Conservation (phyloP, 2,329 filamentous ascomycete species). For the Aspergillus sp. region DNA sequence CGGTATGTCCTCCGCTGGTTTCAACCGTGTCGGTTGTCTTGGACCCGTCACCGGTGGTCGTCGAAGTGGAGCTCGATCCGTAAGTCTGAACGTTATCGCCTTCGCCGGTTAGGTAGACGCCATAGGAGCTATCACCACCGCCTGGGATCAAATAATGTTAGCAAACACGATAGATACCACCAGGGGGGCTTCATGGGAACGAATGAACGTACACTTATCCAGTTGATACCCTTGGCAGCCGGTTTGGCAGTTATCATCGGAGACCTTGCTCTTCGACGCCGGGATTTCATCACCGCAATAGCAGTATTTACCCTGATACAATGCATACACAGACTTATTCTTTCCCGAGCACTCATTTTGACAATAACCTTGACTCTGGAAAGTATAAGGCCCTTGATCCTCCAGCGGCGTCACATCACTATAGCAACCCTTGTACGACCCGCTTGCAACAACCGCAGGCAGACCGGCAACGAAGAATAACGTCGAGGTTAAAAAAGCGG, state of each 20-base stretch:
- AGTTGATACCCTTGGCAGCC: constrained; percentile 55
- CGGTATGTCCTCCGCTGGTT: constrained; percentile 18
- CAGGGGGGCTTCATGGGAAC: background rate
- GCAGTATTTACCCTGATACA: constrained; percentile 56
- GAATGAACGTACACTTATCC: constrained; percentile 54
- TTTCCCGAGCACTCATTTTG: constrained; percentile 42
- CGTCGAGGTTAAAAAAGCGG: constrained; percentile 17
- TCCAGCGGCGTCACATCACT: constrained; percentile 39
- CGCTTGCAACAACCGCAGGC: constrained; percentile 11
- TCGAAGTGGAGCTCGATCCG: constrained; percentile 34
- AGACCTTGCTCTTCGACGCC: constrained; percentile 44
- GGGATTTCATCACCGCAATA: constrained; percentile 67
- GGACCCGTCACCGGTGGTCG: constrained; percentile 3
- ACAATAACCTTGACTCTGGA: constrained; percentile 50
- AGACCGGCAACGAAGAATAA: constrained; percentile 18
- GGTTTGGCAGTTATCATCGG: constrained; percentile 54
- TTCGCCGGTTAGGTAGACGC: constrained; percentile 46
- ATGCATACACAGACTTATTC: constrained; percentile 52
- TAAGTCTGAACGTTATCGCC: constrained; percentile 34
- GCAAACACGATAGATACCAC: background rate
- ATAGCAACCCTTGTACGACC: constrained; percentile 44
- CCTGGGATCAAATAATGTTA: constrained; percentile 33
- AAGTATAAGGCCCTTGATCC: constrained; percentile 43
- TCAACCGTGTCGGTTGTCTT: constrained; percentile 6
- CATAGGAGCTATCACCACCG: constrained; percentile 48